Conservation (phyloP, 1,284 basidiomycete species). For the Tilletia indica region DNA sequence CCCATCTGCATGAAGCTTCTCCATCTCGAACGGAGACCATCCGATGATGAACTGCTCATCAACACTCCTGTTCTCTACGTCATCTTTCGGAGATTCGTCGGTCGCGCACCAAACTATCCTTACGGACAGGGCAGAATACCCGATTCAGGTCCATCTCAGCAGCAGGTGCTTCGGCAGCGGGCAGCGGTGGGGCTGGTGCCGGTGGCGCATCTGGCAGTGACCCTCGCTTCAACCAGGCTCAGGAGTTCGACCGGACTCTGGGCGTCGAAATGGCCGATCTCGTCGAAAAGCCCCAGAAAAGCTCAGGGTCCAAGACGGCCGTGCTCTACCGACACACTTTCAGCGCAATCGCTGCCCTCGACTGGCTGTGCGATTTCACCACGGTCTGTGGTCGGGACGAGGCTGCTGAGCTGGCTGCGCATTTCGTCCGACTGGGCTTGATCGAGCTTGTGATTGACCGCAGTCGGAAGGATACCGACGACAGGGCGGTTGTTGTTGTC, state of each 20-base stretch:
- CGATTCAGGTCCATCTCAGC: not conserved
- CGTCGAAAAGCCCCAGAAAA: conserved; percentile 61
- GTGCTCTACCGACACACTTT: conserved; percentile 71
- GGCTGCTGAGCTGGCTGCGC: conserved; percentile 92
- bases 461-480: conserved; percentile 49
- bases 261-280: conserved; percentile 64
- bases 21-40: conserved; percentile 85
- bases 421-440: conserved; percentile 92
- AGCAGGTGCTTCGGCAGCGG: not conserved
- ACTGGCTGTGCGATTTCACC: conserved; percentile 97
- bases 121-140: not conserved
- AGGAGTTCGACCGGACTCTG: conserved; percentile 58
- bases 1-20: conserved; percentile 97
- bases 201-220: conserved; percentile 55
- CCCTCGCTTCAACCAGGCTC: conserved; percentile 18
- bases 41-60: conserved; percentile 96
- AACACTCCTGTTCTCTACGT: conserved; percentile 89
- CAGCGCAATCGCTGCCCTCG: conserved; percentile 77
- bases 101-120: conserved; percentile 59
- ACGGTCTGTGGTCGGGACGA: conserved; percentile 94
- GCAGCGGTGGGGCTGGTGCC: not conserved
- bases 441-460: conserved; percentile 71
- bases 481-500: conserved; percentile 38
- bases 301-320: conserved; percentile 23
- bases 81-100: conserved; percentile 90